Conservation (phyloP, 2,329 filamentous ascomycete species). For the Dothiorella sarmentorum region DNA sequence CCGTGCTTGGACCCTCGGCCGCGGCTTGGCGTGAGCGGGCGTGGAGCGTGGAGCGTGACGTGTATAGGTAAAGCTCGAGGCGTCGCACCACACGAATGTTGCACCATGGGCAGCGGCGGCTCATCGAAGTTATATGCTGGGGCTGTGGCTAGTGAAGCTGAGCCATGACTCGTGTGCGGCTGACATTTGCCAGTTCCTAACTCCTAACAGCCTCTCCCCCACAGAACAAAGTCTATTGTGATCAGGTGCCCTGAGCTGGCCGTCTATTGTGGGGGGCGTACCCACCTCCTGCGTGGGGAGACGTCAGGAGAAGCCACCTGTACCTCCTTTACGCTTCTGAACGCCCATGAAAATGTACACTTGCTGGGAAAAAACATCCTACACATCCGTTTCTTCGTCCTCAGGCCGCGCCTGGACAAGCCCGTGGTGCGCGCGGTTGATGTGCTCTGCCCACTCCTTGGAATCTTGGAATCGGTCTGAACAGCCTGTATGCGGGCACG, state of each 20-base stretch:
- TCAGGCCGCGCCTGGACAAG: conserved; percentile 20
- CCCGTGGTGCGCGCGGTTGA: conserved; percentile 26
- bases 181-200: conserved; percentile 12
- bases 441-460: conserved; percentile 26
- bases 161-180: background rate
- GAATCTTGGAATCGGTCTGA: conserved; percentile 22
- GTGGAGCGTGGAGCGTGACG: background rate
- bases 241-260: conserved; percentile 7
- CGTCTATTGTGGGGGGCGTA: conserved; percentile 10
- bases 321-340: background rate
- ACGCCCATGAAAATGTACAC: background rate
- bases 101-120: background rate
- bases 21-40: background rate
- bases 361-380: background rate
- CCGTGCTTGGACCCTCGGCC: background rate
- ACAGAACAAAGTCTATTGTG: conserved; percentile 1
- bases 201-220: background rate
- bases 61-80: too few relatives aligned
- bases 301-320: background rate
- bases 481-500: conserved; percentile 26
- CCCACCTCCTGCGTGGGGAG: conserved; percentile 11
- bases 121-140: background rate
- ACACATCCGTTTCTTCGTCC: conserved; percentile 5
- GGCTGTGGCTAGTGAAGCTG: background rate
- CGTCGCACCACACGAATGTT: background rate